A percentile compares a stretch with the other conserved stretches of the same genome.
Evolutionary conservation across 2,329 filamentous ascomycete species (phyloP).

Genomic region (Salinomyces thailandicus): DNA sequence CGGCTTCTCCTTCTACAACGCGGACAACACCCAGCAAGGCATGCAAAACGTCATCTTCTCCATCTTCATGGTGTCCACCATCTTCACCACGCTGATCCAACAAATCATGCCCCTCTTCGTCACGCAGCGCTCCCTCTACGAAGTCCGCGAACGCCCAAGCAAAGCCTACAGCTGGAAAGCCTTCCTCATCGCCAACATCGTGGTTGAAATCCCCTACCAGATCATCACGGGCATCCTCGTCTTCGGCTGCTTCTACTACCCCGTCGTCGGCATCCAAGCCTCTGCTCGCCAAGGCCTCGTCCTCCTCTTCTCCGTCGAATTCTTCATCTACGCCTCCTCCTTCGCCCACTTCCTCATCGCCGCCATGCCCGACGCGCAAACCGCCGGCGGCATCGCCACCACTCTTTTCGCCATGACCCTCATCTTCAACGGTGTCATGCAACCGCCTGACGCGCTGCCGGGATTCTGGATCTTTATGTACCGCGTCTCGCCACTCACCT

Average conservation of each 20-base stretch:
- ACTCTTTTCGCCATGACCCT: conserved; percentile 37
- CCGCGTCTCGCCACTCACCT: conserved; percentile 55
- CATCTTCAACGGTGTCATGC: conserved; percentile 49
- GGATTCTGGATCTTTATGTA: conserved; percentile 75
- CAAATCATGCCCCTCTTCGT: conserved; percentile 52
- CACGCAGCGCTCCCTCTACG: conserved; percentile 48
- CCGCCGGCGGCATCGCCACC: conserved; percentile 50
- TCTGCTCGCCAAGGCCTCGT: conserved; percentile 53
- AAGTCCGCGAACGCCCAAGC: conserved; percentile 50
- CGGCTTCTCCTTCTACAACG: conserved; percentile 36
- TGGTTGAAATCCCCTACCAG: conserved; percentile 61
- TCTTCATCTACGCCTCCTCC: conserved; percentile 61
- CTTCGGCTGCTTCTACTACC: conserved; percentile 59
- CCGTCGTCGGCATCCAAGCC: conserved; percentile 29
- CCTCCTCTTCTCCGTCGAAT: conserved; percentile 52
- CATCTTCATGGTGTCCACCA: conserved; percentile 38
- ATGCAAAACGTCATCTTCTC: conserved; percentile 39
- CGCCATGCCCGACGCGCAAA: conserved; percentile 57
- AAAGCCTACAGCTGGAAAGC: conserved; percentile 67
- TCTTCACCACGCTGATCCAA: conserved; percentile 39
- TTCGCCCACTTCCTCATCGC: conserved; percentile 67
- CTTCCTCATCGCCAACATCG: conserved; percentile 60
- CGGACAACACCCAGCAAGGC: conserved; percentile 28
- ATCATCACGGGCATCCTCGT: conserved; percentile 52
- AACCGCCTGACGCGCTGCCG: conserved; percentile 47